These are phyloP conservation scores for Pseudogymnoascus sp. DNA, from an alignment of 2,329 filamentous ascomycete species.

Conservation along the genomic window DNA sequence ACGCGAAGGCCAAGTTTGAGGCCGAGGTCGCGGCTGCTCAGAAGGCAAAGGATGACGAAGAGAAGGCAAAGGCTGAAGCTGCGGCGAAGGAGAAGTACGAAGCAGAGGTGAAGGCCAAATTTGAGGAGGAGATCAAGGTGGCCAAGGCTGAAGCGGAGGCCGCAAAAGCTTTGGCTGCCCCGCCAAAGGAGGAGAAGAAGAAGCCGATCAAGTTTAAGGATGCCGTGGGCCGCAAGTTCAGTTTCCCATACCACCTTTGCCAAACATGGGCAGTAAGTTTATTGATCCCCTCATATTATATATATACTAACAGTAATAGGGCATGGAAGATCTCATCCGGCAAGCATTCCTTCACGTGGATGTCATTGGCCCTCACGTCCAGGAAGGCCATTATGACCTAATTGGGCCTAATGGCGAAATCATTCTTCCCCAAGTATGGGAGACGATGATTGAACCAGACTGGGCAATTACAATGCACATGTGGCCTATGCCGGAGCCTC, in stretches of 20 bases:
- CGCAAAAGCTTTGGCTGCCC: constrained; percentile 28
- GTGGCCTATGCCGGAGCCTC: constrained; percentile 50
- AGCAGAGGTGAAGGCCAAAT: constrained; percentile 24
- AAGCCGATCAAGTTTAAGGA: constrained; percentile 83
- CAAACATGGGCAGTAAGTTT: constrained; percentile 69
- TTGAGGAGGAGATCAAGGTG: constrained; percentile 22
- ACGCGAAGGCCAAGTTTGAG: constrained; percentile 38
- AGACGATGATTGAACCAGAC: constrained; percentile 71
- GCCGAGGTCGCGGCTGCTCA: constrained; percentile 39
- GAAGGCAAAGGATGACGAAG: constrained; percentile 29
- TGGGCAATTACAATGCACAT: constrained; percentile 63
- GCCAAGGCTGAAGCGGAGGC: constrained; percentile 30
- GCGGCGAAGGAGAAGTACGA: constrained; percentile 8
- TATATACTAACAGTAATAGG: constrained; percentile 39
- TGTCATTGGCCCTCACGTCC: constrained; percentile 65
- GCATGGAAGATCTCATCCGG: constrained; percentile 79
- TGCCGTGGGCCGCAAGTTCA: constrained; percentile 83
- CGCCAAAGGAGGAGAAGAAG: constrained; percentile 36
- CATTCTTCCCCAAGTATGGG: constrained; percentile 74
- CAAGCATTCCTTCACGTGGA: constrained; percentile 77
- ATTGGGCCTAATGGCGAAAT: constrained; percentile 74
- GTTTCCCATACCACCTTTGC: constrained; percentile 80
- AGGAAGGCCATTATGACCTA: constrained; percentile 71
- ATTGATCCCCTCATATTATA: not conserved
- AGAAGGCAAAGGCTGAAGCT: constrained; percentile 13